Percentiles rank a stretch among this genome's conserved stretches.
Conservation (phyloP, 2,329 filamentous ascomycete genomes). For the Acarospora socialis region DNA sequence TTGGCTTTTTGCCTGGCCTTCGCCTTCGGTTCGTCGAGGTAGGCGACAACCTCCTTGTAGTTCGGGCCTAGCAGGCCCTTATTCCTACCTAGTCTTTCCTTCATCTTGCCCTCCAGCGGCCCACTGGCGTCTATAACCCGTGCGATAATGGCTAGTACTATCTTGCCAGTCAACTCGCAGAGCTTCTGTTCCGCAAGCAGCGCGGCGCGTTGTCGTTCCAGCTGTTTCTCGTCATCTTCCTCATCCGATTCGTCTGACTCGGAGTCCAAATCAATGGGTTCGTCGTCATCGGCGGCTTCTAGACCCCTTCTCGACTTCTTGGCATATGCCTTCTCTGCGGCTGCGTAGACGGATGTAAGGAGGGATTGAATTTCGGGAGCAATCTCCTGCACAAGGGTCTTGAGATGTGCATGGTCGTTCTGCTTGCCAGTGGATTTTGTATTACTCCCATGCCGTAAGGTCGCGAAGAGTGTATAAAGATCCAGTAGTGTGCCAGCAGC, state of each 20-base stretch:
- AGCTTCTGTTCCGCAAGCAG: constrained; percentile 72
- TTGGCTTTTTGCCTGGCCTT: constrained; percentile 29
- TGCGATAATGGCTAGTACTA: constrained; percentile 66
- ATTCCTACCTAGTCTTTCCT: constrained; percentile 62
- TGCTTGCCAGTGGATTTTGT: constrained; percentile 35
- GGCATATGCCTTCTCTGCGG: constrained; percentile 64
- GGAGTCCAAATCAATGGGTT: constrained; percentile 51
- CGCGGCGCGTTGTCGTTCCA: constrained; percentile 44
- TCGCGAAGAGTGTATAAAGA: constrained; percentile 64
- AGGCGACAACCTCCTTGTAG: constrained; percentile 70
- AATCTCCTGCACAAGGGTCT: constrained; percentile 55
- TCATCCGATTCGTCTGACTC: constrained; percentile 45
- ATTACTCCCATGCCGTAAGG: constrained; percentile 42
- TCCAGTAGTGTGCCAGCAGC: constrained; percentile 69
- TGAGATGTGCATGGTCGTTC: constrained; percentile 40
- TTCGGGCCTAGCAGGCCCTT: constrained; percentile 67
- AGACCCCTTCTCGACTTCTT: constrained; percentile 40
- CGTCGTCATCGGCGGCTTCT: constrained; percentile 51
- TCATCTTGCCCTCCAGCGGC: constrained; percentile 47
- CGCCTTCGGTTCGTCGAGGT: constrained; percentile 56
- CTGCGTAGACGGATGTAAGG: constrained; percentile 62
- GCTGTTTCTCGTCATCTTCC: constrained; percentile 29
- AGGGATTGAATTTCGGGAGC: constrained; percentile 47
- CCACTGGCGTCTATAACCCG: constrained; percentile 51
- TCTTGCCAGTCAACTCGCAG: constrained; percentile 72